Conservation (phyloP, 1,139 yeast genomes). For the Zygoascus hellenicus region DNA sequence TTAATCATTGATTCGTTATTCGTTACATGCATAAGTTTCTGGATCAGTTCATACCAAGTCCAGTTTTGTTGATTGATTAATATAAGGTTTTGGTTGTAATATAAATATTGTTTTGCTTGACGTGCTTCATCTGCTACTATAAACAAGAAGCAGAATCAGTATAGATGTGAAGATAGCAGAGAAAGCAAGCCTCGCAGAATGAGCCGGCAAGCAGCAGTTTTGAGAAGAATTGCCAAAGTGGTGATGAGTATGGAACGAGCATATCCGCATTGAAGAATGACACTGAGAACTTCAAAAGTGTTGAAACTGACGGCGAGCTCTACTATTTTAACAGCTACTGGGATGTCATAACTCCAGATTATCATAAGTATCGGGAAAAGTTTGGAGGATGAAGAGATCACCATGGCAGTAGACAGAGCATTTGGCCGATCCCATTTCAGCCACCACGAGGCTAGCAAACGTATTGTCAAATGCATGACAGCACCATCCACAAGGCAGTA, state of each 20-base stretch:
- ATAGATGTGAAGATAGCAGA: too few species aligned
- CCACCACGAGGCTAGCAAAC: constrained; percentile 37
- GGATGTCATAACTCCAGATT: constrained; percentile 92
- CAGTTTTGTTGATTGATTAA: too few species aligned
- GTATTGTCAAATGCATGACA: constrained; percentile 48
- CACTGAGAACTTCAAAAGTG: constrained; percentile 58
- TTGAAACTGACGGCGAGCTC: constrained; percentile 57
- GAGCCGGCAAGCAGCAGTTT: constrained; percentile 19
- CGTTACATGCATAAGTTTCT: not conserved
- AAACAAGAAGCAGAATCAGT: too few species aligned
- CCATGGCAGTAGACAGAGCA: constrained; percentile 56
- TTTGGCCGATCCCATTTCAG: constrained; percentile 41
- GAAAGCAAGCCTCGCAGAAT: too few species aligned
- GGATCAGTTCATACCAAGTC: too few species aligned
- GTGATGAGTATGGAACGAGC: constrained; percentile 32
- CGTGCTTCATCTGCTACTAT: too few species aligned
- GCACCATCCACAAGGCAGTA: constrained; percentile 58
- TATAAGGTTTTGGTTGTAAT: too few species aligned
- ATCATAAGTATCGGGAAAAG: constrained; percentile 89
- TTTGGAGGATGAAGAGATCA: constrained; percentile 72
- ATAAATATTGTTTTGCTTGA: too few species aligned
- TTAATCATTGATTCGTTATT: not conserved
- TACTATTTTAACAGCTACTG: constrained; percentile 57
- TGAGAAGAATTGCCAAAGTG: constrained; percentile 21
- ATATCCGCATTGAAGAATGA: constrained; percentile 46